Evolutionary conservation across 1,284 basidiomycete species (phyloP), one percentile per base, ranked within the genome.

Genomic region (Ceratorhiza oryzae-sativae): DNA sequence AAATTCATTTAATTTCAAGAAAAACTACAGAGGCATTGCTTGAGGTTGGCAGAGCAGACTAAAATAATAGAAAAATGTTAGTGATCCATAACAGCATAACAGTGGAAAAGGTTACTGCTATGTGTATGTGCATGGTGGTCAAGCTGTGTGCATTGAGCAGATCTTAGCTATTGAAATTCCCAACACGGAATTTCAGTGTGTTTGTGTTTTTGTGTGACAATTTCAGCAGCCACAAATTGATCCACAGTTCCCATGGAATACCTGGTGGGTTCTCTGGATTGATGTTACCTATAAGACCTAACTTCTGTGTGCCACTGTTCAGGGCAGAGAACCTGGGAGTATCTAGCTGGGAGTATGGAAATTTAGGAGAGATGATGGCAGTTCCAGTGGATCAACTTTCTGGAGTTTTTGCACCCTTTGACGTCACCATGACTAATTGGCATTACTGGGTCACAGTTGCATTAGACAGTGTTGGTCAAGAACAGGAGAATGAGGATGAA

Each of bases 71-170:
- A n/a, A n/a, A n/a, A n/a, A n/a, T n/a, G n/a, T n/a, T n/a, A n/a
- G n/a, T n/a, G n/a, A n/a, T 6, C 6, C 48, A 25, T 25, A 25
- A 25, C 10, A 41, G 23, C 63, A 67, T 41, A 67, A 34, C 5
- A 67, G 63, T 42, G 63, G 63, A 3, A 56, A 42, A 30, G 63
- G 63, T 8, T 67, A 67, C 27, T 67, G 63, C 25, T 67, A 55
- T 41, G 48, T 15, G 2, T 67, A 55, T 20, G 55, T 67, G 23
- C n/a, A 67, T 42, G 20, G 25, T 5, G 20, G 39, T 2, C 13
- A 41, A 1, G 18, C 48, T 5, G 63, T 55, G 23, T 48, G 48
- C 20, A 56, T 67, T 30, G 63, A 67, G 15, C 49, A 25, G 6
- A 27, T 67, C 12, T n/a, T 67, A 23, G 1, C 5, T 25, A 67